Evolutionary conservation across 306 rosid species (phyloP), one percentile per base, ranked within the genome.

Genomic region (Morella rubra): DNA sequence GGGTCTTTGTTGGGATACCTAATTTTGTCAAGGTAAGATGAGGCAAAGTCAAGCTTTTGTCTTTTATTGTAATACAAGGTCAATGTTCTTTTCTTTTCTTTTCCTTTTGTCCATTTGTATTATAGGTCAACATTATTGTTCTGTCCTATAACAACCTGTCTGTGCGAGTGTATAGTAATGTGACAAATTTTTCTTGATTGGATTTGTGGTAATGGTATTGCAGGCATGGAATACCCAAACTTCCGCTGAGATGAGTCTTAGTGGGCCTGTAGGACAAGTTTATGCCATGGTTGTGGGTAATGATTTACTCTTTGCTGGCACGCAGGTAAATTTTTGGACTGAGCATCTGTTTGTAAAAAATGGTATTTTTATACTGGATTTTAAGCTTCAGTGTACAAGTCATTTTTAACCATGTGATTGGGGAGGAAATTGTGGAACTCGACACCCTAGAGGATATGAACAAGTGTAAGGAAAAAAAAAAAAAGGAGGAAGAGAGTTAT

Each of bases 261-360:
- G 72, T 46, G 97, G 98, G 13, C 98, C 98, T n/a, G 93, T 91
- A 13, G 98, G 98, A 44, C 96, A 92, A 88, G 98, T 95, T 80
- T 90, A 90, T 88, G 78, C 98, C 6, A 82, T 95, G 76, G 97
- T 85, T 42, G 97, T 90, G 86, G 93, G 84, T 53, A 90, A 87
- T 81, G 96, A 85, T 78, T 80, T 92, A 87, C 97, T 95, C 76
- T 92, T 95, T 89, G 97, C 97, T 77, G 98, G 97, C 74, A 92
- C 90, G 5, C 98, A 95, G 98, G 98, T 95, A 89, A 84, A 69
- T 77, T 65, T 22, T 49, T 72, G 69, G 15, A 73, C 69, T 71
- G 49, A n/a, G 69, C 68, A 50, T 24, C 12, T 27, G 19, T 77
- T 59, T 72, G 49, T 32, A 32, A 32, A 32, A 32, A 2, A 32